Base-by-base conservation (phyloP, 345 rosid species). In the Rhodomyrtus tomentosa region DNA sequence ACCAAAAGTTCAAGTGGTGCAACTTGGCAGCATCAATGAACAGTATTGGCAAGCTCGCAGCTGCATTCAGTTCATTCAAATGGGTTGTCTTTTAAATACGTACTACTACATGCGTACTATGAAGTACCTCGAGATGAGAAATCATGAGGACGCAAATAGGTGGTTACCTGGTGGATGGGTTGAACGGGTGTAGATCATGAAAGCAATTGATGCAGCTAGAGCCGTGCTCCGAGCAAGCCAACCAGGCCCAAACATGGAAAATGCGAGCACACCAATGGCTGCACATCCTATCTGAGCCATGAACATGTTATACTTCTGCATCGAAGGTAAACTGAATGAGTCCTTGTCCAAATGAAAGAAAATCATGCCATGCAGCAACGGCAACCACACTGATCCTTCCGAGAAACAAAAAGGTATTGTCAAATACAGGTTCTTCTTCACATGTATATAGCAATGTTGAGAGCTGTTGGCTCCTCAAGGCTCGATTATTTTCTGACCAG, bases 221-320 rank as follows among this genome's bases (percentile, higher is more conserved):
- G 94, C 97, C 10, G 89, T 87, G 53, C 96, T 94, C 84, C 98
- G 91, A 76, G 98, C 93, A 68, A 96, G 93, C 98, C 97, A 95
- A 18, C 98, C 94, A 1, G 98, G 94, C 2, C 98, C 99, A 58
- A 95, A 90, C 79, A 90, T 15, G 14, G 93, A 55, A 83, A 95
- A 90, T 6, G 98, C 96, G 56, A 94, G n/a, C 36, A 96, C 98
- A 50, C 98, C 99, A 10, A 94, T 90, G n/a, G 94, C 95, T 36
- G 98, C 97, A 86, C 99, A 96, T 32, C 98, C 99, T 55, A 94
- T 92, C 85, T 96, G 99, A 82, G 98, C 95, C 92, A 93, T 87
- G 93, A 96, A 96, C 88, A 96, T 89, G 84, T 96, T 95, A 95
- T 95, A 96, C 86, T 93, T 96, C 98, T 96, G 98, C 94, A 90